Base-by-base conservation (phyloP, 345 rosid genomes). In the Noccaea caerulescens region DNA sequence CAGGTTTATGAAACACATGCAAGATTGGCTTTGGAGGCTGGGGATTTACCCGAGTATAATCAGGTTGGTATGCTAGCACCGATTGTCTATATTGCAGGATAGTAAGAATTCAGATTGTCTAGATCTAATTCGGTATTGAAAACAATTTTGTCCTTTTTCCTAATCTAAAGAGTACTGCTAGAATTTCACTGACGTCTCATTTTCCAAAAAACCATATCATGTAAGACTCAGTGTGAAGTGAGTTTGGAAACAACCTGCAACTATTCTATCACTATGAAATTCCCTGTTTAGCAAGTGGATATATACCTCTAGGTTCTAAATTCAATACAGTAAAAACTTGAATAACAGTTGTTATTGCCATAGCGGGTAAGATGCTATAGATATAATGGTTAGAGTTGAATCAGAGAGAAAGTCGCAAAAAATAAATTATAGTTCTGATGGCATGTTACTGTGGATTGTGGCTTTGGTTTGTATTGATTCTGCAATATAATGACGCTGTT, bases 1-100 rank as follows among this genome's bases (percentile, higher is more conserved):
- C 85, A 95, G 99, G 99, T 95, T 57, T 95, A 95, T 83, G 99
- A 95, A 83, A 87, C 96, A 49, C 99, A 95, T 88, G 98, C 97
- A 66, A 89, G 99, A 72, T 82, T 92, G 58, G 87, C 99, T n/a
- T 58, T 95, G 80, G 98, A 95, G 82, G 85, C 77, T 67, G 97
- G 97, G 49, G 99, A 95, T 77, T 80, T 95, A 60, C 83, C 96
- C 0, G 99, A 95, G 82, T 95, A 82, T 83, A 95, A 95, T 85
- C 99, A 95, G 97, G 99, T 95, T 81, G 52, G 84, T 72, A 57
- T 25, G 7, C 75, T 64, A 7, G 52, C 63, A 69, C 8, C 10
- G n/a, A 63, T 30, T 57, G 39, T 41, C 43, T 47, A 66, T 43
- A 38, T 77, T 66, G 37, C 58, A 27, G n/a, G 43, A 6, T 52